Evolutionary conservation across 1,139 yeast genomes (phyloP), one percentile per base, ranked within the genome.

Genomic region (Diutina rugosa): DNA sequence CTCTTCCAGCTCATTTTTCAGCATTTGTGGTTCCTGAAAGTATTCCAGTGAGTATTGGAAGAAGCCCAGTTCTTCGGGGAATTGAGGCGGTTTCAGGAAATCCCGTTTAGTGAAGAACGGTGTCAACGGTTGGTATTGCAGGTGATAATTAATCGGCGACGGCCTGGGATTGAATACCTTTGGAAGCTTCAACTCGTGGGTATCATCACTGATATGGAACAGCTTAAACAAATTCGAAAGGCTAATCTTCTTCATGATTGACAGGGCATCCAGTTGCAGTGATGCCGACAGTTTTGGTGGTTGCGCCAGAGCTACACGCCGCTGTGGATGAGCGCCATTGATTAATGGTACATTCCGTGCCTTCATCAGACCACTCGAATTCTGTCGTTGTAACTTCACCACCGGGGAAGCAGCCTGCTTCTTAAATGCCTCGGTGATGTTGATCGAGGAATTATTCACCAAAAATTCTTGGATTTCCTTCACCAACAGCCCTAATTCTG

Each of bases 21-120:
- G 84, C 87, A 93, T 87, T 66, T 93, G 98, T 0, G 99, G 98
- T 65, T 91, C 98, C 65, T 91, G 97, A 71, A 91, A 93, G 66
- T 90, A 91, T 66, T 93, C 99, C 61, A 88, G 77, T 64, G 93
- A 83, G 74, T 90, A 93, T 58, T 89, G 96, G 62, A 91, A 84
- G 66, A 93, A 91, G 4, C 85, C 85, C 26, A 95, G 86, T 16
- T 77, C 76, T 29, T 85, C 69, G 0, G 96, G 91, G 9, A 85
- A 64, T n/a, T 69, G 70, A 1, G 84, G 79, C 47, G 68, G 66
- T 3, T 72, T 62, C 3, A 66, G 59, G 35, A 72, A 61, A 60
- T 73, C 72, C 54, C 80, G 67, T 6, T 73, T 69, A 30, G 64
- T 70, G 61, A 76, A 85, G 54, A 86, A 71, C 7, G 84, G 82